Evolutionary conservation across 176 grass and related monocot species (phyloP), one percentile per base, ranked within the genome.

Genomic region (barley (Hordeum vulgare)): DNA sequence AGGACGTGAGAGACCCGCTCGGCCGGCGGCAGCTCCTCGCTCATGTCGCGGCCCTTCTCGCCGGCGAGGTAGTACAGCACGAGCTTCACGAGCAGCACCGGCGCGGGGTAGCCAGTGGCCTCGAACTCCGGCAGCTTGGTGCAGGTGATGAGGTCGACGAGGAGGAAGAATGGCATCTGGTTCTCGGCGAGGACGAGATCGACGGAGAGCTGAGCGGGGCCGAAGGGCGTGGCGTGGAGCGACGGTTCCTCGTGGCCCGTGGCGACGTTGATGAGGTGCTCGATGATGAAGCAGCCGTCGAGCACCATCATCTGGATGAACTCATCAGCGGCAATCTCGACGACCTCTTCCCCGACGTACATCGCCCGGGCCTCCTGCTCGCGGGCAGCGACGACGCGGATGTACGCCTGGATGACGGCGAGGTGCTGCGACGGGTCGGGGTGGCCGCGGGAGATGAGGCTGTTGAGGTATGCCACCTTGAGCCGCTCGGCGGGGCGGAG

Each of bases 271-370:
- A 79, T 23, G 28, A 90, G 84, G 66, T 90, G 88, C 49, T 90
- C 88, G 80, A 90, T 34, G 88, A 90, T 40, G 88, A 90, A 86
- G 80, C 88, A 90, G 59, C 84, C 80, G 66, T 90, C 84, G 28
- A 90, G 88, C 18, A 90, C 88, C 74, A 90, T 39, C 88, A 86
- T 83, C 60, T 53, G 45, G 75, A 86, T 26, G 37, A 90, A 41
- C 0, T 83, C 59, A 1, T 90, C 67, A 4, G 84, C 9, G 5
- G 0, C 0, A 2, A 68, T 4, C 7, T 67, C 59, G n/a, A 61
- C 9, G 71, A 74, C 13, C 26, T 74, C 37, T 26, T 86, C 88
- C 59, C 66, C 80, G 59, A 36, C 62, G 84, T 90, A 86, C 75
- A 90, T 75, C 4, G 80, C 49, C 60, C 88, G 88, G 49, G 80